phyloP scores from a whole-genome alignment of 352 stramenopile genomes.

The Bremia lactucae region DNA sequence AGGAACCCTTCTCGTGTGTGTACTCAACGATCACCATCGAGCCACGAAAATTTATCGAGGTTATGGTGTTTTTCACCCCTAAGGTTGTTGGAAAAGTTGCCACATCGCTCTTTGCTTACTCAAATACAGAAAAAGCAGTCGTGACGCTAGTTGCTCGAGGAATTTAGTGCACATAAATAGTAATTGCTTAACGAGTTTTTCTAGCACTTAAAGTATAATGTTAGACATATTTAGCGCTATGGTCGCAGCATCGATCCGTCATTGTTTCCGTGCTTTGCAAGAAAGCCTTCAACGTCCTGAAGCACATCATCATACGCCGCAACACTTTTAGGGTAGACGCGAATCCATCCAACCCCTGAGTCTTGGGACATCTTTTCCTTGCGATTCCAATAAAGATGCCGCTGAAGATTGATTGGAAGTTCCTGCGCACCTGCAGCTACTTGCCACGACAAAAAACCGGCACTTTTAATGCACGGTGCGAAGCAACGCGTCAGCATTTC shows the following conservation, averaged over 20 bases:
- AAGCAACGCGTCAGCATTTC: constrained; percentile 55
- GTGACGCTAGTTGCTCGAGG: constrained; percentile 69
- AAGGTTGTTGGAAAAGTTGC: constrained; percentile 74
- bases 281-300: constrained; percentile 58
- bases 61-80: constrained; percentile 62
- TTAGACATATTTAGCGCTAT: constrained; percentile 19
- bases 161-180: constrained; percentile 23
- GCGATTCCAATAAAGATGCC: constrained; percentile 82
- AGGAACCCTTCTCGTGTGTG: constrained; percentile 61
- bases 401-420: constrained; percentile 80
- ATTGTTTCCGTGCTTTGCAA: constrained; percentile 38
- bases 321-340: constrained; percentile 75
- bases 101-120: constrained; percentile 75
- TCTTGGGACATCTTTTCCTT: constrained; percentile 85
- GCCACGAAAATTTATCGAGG: constrained; percentile 76
- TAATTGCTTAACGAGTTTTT: background rate
- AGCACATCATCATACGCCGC: constrained; percentile 68
- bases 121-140: constrained; percentile 64
- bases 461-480: constrained; percentile 67
- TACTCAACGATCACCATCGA: constrained; percentile 76
- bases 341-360: constrained; percentile 75
- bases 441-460: constrained; percentile 79
- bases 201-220: no score
- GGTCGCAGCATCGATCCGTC: constrained; percentile 13
- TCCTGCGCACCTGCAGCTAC: constrained; percentile 77